Evolutionary conservation across 176 grass and related monocot species (phyloP), one percentile per base, ranked within the genome.

Genomic region (Eremochloa ophiuroides): DNA sequence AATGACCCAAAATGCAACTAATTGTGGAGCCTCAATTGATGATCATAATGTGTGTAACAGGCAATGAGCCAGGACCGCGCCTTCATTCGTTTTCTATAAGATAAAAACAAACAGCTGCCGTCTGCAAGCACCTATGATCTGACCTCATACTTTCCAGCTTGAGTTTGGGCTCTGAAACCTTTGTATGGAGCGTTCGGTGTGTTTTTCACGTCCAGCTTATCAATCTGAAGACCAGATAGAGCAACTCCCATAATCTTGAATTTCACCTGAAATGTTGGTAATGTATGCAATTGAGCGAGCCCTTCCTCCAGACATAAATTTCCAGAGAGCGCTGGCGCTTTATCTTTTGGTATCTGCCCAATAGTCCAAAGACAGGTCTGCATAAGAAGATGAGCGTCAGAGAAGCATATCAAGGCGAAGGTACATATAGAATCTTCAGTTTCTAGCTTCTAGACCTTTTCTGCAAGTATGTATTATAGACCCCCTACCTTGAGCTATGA

Each of bases 171-270:
- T 62, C 95, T 88, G n/a, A 98, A 98, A 61, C 95, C 92, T 85
- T 98, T 98, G 71, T 91, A 98, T 69, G 92, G 95, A 81, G 75
- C 80, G 20, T 22, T 85, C 28, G 88, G 66, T 63, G 84, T 88
- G 56, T 91, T 95, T 82, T 72, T 93, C 3, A 95, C 69, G 20
- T 98, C 96, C 82, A 98, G 65, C 40, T 91, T 98, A 87, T 98
- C 88, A 74, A 98, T 95, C 83, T 93, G 96, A 84, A 98, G 88
- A 17, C 92, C 93, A 17, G 96, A 95, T 50, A 98, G 62, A 4
- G 93, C 96, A 73, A 86, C 82, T 77, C 96, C 96, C 90, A 95
- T 93, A 58, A 98, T 95, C 67, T 69, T 98, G 80, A 98, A 98
- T 62, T 89, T 91, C 74, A 95, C 90, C 84, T 93, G 86, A 84